Evolutionary conservation across 1,139 yeast species (phyloP).

Genomic region (Taphrina communis): DNA sequence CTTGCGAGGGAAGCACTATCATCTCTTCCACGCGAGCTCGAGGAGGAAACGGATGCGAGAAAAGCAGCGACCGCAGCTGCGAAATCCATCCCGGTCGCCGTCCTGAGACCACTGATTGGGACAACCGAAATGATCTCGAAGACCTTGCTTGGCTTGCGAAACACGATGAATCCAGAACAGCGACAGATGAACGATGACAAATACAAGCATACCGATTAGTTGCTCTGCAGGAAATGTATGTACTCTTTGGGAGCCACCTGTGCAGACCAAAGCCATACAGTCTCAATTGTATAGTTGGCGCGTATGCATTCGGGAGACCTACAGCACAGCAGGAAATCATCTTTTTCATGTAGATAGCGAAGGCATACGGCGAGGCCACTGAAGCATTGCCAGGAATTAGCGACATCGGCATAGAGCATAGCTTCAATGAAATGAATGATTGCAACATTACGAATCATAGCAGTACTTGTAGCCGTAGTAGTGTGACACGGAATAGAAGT

Average conservation of each 20-base stretch:
- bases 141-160: constrained; percentile 81
- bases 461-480: too few relatives aligned
- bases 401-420: neutral
- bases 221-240: too few relatives aligned
- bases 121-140: constrained; percentile 89
- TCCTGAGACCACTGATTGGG: constrained; percentile 86
- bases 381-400: neutral
- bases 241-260: too few relatives aligned
- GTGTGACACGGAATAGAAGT: too few relatives aligned
- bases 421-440: neutral
- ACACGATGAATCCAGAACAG: constrained; percentile 73
- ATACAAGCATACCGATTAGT: constrained; percentile 32
- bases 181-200: constrained; percentile 58
- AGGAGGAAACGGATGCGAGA: constrained; percentile 67
- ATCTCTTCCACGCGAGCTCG: constrained; percentile 65
- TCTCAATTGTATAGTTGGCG: too few relatives aligned
- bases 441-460: too few relatives aligned
- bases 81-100: constrained; percentile 76
- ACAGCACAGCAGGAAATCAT: neutral
- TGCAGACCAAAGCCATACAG: too few relatives aligned
- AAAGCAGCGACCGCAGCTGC: constrained; percentile 73
- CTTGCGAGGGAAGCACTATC: constrained; percentile 70
- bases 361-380: neutral
- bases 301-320: too few relatives aligned
- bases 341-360: neutral